Evolutionary conservation across 2,329 filamentous ascomycete genomes (phyloP).

Genomic region (Aspergillus neotritici): DNA sequence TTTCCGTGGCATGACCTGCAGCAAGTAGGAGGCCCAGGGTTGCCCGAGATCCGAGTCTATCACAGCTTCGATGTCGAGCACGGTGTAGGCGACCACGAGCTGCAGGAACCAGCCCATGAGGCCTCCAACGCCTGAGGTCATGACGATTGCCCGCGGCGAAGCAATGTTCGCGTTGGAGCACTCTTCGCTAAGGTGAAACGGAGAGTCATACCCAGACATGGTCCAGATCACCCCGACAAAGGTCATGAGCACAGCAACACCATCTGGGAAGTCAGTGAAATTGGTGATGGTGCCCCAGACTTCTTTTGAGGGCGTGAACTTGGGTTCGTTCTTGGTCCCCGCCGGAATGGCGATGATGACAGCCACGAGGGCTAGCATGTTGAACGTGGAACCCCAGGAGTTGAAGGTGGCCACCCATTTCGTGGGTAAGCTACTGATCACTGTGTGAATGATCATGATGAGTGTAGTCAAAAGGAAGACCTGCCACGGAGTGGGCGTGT

Average conservation of each 20-base stretch:
- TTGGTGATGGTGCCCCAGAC: conserved; percentile 64
- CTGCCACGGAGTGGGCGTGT: conserved; percentile 60
- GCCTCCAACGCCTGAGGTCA: conserved; percentile 62
- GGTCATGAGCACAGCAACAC: conserved; percentile 63
- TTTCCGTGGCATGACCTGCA: conserved; percentile 58
- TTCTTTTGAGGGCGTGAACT: conserved; percentile 52
- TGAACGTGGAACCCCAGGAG: conserved; percentile 63
- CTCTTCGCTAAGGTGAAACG: conserved; percentile 70
- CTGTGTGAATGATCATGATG: conserved; percentile 62
- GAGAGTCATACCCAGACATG: conserved; percentile 61
- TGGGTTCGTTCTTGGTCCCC: conserved; percentile 51
- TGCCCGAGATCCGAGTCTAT: conserved; percentile 60
- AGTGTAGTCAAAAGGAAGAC: conserved; percentile 62
- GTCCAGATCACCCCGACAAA: conserved; percentile 68
- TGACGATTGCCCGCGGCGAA: conserved; percentile 64
- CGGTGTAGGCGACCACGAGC: conserved; percentile 66
- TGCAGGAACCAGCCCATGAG: conserved; percentile 68
- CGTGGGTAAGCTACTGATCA: conserved; percentile 65
- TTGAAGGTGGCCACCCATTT: conserved; percentile 66
- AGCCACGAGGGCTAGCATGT: conserved; percentile 61
- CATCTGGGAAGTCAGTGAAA: conserved; percentile 61
- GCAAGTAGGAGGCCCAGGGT: conserved; percentile 64
- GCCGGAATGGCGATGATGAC: conserved; percentile 66
- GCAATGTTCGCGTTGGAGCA: conserved; percentile 68
- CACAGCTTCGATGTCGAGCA: conserved; percentile 56